Base-by-base conservation (phyloP, 2,329 filamentous ascomycete species). In the Aspergillus clavatus region DNA sequence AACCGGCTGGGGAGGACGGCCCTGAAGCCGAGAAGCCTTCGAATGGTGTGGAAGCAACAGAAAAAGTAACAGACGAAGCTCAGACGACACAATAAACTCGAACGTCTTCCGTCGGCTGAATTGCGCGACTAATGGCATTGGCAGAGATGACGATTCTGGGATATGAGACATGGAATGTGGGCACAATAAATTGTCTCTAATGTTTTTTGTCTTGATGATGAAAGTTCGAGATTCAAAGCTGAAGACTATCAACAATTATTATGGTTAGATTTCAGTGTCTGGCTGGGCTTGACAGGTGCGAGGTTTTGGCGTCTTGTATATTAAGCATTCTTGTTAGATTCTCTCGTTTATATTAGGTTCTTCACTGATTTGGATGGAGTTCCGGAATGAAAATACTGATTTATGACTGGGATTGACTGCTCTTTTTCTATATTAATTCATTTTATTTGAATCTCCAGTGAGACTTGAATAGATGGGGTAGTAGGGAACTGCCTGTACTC, bases 1-100 rank as follows among this genome's bases (percentile, higher is more conserved):
- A 65, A 46, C 45, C 62, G 19, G 51, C 55, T 21, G 21, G 56
- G 21, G 37, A 37, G 7, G 42, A 41, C 19, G 46, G 43, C 35
- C 48, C 48, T 12, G 31, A 51, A 10, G 43, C 52, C 14, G 51
- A 54, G 27, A 24, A 43, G 14, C 27, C 47, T 26, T 36, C 47
- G 8, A 58, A 58, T 38, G 55, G 57, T n/a, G 14, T 46, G n/a
- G 38, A 40, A 11, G 40, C 38, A 8, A 11, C 47, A 8, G 47
- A 43, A 3, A 35, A 44, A 11, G 40, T 39, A 8, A 11, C 47
- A 8, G 47, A 43, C 4, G 37, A 44, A 14, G 41, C 12, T 8
- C 42, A 29, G 8, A 14, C n/a, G 26, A 38, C 38, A 14, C 36
- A 45, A 21, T 52, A 16, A 51, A 31, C 8, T 29, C 29, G 29